Base-by-base conservation (phyloP, 257 asterid genomes). In the Lavandula angustifolia region DNA sequence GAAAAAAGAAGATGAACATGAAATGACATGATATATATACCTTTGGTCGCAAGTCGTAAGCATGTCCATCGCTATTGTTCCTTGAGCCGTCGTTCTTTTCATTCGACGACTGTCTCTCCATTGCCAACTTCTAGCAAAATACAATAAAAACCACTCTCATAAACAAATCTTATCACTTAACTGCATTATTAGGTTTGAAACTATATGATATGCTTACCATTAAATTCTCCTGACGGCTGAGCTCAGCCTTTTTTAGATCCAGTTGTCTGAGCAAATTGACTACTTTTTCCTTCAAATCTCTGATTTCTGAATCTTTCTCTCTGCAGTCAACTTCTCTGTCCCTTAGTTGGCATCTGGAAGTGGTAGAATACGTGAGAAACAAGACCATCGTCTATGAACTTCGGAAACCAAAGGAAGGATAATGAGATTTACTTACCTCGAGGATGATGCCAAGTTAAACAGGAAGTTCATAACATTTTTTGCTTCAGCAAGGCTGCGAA, bases 401-500 rank as follows among this genome's bases (percentile, higher is more conserved):
- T 58, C 65, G 70, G 35, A 54, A 68, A 41, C 61, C 58, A 34
- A 17, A 50, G 4, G 46, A 43, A 50, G 22, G 57, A 11, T 66
- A 62, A 66, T 47, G 53, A 43, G 54, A 27, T 31, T 60, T 22
- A 22, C 57, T 71, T 72, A 90, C 99, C 96, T 90, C 56, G 96
- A 84, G 53, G 96, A 76, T 34, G 97, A 76, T 51, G 97, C 86
- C 43, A 86, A 75, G 80, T 87, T 84, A 43, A 87, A 86, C 41
- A 94, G 83, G 70, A 78, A 84, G 74, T 94, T 86, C 99, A 94
- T 90, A 51, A 90, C 77, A 66, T 83, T 77, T 81, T 83, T 90
- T 3, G 97, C 96, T 72, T 94, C 99, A 38, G 95, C 82, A 46
- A 94, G 82, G 64, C 95, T 76, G 52, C 94, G 90, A 49, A 94